Percentiles rank a stretch among this genome's conserved stretches.
phyloP scores from a whole-genome alignment of 2,329 filamentous ascomycete species.

The Cladorrhinum sp. region DNA sequence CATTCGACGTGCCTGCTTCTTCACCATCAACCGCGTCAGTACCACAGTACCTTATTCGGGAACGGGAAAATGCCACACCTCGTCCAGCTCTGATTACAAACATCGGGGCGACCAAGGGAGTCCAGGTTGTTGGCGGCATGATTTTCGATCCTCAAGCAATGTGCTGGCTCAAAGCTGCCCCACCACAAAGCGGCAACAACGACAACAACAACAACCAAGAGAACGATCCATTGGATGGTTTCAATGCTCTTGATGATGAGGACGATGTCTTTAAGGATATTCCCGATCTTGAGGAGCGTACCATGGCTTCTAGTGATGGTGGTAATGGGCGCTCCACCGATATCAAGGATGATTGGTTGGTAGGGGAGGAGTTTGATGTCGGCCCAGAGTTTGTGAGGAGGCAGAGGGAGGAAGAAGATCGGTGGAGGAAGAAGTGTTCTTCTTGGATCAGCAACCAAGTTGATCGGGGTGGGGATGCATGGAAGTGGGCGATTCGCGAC shows the following conservation, averaged over 20 bases:
- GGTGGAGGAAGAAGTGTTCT: conserved; percentile 85
- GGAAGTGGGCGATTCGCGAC: conserved; percentile 75
- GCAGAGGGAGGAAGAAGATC: conserved; percentile 86
- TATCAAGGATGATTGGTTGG: conserved; percentile 73
- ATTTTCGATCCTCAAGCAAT: conserved; percentile 95
- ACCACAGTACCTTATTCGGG: conserved; percentile 43
- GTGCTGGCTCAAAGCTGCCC: conserved; percentile 87
- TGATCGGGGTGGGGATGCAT: conserved; percentile 52
- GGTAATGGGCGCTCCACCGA: conserved; percentile 53
- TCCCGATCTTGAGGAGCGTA: conserved; percentile 79
- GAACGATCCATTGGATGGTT: conserved; percentile 59
- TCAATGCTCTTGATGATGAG: conserved; percentile 72
- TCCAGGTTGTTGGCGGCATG: conserved; percentile 97
- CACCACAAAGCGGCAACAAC: conserved; percentile 34
- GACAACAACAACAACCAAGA: conserved; percentile 37
- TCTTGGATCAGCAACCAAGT: conserved; percentile 68
- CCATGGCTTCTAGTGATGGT: conserved; percentile 45
- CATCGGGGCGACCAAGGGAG: conserved; percentile 76
- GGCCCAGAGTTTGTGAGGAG: conserved; percentile 88
- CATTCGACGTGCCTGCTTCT: conserved; percentile 67
- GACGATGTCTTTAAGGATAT: conserved; percentile 94
- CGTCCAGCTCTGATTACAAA: conserved; percentile 85
- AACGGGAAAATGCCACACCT: conserved; percentile 59
- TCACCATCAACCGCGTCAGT: conserved; percentile 52
- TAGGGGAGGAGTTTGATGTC: conserved; percentile 96